Conservation (phyloP, 371 early-diverging fungal genomes). For the Mycotypha africana region DNA sequence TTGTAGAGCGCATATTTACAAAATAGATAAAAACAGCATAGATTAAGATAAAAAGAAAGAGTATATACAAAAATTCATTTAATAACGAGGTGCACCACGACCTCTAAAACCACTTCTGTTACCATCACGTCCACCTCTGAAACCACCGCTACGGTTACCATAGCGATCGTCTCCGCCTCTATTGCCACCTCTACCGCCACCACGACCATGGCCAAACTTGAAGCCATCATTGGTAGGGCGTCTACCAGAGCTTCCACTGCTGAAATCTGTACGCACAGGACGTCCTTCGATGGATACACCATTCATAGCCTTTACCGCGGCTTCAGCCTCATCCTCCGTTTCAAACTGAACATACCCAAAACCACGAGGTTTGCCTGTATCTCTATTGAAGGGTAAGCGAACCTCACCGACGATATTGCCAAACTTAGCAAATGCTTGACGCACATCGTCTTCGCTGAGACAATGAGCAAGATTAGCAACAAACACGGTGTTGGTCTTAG, state of each 20-base stretch:
- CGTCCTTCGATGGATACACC: conserved; percentile 68
- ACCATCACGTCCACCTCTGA: conserved; percentile 34
- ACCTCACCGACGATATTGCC: conserved; percentile 73
- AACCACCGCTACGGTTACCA: conserved; percentile 39
- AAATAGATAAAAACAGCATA: too few relatives aligned
- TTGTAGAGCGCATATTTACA: too few relatives aligned
- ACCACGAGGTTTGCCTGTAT: conserved; percentile 63
- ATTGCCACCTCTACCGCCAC: conserved; percentile 45
- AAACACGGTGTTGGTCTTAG: conserved; percentile 73
- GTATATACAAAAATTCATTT: too few relatives aligned
- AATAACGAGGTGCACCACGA: too few relatives aligned
- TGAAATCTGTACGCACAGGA: conserved; percentile 58
- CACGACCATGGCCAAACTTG: conserved; percentile 37
- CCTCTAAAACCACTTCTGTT: conserved; percentile 24
- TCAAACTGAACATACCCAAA: conserved; percentile 73
- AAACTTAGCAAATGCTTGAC: conserved; percentile 78
- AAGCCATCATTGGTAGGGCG: conserved; percentile 42
- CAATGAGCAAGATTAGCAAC: conserved; percentile 90
- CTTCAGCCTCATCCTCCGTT: conserved; percentile 55
- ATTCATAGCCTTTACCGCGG: conserved; percentile 61
- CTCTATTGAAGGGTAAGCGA: conserved; percentile 63
- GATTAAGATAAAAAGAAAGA: too few relatives aligned
- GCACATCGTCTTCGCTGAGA: conserved; percentile 85
- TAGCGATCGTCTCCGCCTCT: conserved; percentile 31
- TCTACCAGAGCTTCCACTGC: conserved; percentile 34